phyloP scores from a whole-genome alignment of 1,284 basidiomycete genomes.

The Pseudozyma sp. region DNA sequence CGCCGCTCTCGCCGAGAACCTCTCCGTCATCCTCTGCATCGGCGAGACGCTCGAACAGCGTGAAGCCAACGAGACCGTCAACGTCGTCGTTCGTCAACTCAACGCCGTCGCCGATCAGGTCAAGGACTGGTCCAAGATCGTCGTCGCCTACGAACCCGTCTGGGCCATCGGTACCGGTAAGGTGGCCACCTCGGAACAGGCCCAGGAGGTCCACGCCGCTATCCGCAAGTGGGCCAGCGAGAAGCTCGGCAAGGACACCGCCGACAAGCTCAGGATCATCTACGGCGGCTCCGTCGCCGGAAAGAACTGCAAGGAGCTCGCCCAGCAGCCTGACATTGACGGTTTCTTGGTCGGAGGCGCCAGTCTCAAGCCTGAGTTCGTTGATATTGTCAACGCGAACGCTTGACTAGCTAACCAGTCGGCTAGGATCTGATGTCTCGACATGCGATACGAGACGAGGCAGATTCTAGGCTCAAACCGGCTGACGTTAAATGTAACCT shows the following conservation, averaged over 20 bases:
- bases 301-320: constrained; percentile 81
- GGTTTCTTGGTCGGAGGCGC: constrained; percentile 99
- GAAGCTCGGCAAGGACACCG: constrained; percentile 78
- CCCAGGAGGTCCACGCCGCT: constrained; percentile 89
- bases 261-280: constrained; percentile 85
- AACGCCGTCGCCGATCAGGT: constrained; percentile 78
- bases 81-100: constrained; percentile 86
- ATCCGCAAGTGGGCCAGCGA: constrained; percentile 82
- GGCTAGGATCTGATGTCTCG: constrained; percentile 30
- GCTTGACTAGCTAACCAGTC: constrained; percentile 39
- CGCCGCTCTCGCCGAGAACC: constrained; percentile 77
- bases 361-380: constrained; percentile 89
- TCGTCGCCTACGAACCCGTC: constrained; percentile 84
- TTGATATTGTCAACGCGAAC: constrained; percentile 82
- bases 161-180: constrained; percentile 99
- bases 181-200: constrained; percentile 88
- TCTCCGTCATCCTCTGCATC: constrained; percentile 93
- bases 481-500: no score
- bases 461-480: neutral
- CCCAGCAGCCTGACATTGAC: constrained; percentile 82
- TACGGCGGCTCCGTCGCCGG: constrained; percentile 95
- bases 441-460: neutral
- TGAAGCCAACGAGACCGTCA: constrained; percentile 81
- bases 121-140: constrained; percentile 88
- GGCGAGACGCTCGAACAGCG: constrained; percentile 93